Conservation (phyloP, 2,329 filamentous ascomycete genomes). For the Akanthomyces lecanii region DNA sequence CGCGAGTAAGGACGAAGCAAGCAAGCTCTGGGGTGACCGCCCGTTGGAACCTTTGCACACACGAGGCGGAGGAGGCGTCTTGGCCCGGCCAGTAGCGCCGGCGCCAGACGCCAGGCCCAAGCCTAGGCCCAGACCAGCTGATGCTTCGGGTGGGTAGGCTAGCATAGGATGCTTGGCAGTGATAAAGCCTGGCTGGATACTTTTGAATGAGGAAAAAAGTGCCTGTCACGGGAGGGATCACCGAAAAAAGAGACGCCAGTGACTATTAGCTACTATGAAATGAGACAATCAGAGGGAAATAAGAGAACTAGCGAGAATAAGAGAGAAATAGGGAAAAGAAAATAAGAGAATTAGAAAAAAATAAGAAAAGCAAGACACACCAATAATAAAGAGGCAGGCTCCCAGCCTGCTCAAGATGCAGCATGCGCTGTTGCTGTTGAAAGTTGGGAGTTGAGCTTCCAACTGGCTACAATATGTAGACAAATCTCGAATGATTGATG, state of each 20-base stretch:
- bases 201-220: neutral
- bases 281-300: too few relatives aligned
- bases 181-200: neutral
- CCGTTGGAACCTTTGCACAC: slow-evolving; percentile 9
- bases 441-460: neutral
- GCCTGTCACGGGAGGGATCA: too few relatives aligned
- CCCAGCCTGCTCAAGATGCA: neutral
- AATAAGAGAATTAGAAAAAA: too few relatives aligned
- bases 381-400: neutral
- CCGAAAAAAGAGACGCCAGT: too few relatives aligned
- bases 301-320: too few relatives aligned
- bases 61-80: neutral
- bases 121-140: neutral
- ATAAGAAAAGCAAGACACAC: too few relatives aligned
- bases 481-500: too few relatives aligned
- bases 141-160: neutral
- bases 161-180: neutral
- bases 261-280: too few relatives aligned
- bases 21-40: neutral
- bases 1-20: neutral
- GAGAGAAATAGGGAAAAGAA: too few relatives aligned
- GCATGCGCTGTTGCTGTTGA: neutral
- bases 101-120: neutral
- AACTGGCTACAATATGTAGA: too few relatives aligned
- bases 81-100: slow-evolving; percentile 6